A percentile compares a stretch with the other conserved stretches of the same genome.
Evolutionary conservation across 1,284 basidiomycete genomes (phyloP).

Genomic region (Cryptococcus sp.): DNA sequence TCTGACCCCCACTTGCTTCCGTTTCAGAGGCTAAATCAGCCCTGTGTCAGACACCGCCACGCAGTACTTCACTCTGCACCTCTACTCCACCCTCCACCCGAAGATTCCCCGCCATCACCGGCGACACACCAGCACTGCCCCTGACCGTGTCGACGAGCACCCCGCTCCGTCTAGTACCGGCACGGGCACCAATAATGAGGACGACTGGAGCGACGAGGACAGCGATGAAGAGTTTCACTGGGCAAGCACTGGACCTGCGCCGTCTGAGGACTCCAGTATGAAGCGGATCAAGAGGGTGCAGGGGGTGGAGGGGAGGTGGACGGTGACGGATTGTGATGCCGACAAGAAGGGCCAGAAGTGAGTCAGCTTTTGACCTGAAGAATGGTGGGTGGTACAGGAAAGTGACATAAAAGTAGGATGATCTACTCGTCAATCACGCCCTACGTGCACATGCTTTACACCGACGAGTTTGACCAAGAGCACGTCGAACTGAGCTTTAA

Average conservation of each 20-base stretch:
- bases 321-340: slow-evolving; percentile 90
- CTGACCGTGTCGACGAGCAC: no score
- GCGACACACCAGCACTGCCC: no score
- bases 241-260: not conserved
- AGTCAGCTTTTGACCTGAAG: slow-evolving; percentile 12
- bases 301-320: slow-evolving; percentile 76
- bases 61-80: slow-evolving; percentile 77
- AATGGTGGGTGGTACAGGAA: not conserved
- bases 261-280: slow-evolving; percentile 59
- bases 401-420: slow-evolving; percentile 57
- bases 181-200: not conserved
- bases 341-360: slow-evolving; percentile 86
- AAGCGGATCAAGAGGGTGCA: slow-evolving; percentile 73
- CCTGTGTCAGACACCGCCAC: slow-evolving; percentile 51
- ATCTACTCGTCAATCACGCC: slow-evolving; percentile 86
- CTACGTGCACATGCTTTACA: slow-evolving; percentile 80
- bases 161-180: slow-evolving; percentile 1
- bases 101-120: not conserved
- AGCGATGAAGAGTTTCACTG: slow-evolving; percentile 10
- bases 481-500: slow-evolving; percentile 73
- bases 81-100: slow-evolving; percentile 66
- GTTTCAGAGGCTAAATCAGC: slow-evolving; percentile 40
- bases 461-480: slow-evolving; percentile 63
- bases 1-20: slow-evolving; percentile 61
- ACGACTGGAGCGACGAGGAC: slow-evolving; percentile 13